phyloP scores from a whole-genome alignment of 2,329 filamentous ascomycete species.

The Fonsecaea nubica region DNA sequence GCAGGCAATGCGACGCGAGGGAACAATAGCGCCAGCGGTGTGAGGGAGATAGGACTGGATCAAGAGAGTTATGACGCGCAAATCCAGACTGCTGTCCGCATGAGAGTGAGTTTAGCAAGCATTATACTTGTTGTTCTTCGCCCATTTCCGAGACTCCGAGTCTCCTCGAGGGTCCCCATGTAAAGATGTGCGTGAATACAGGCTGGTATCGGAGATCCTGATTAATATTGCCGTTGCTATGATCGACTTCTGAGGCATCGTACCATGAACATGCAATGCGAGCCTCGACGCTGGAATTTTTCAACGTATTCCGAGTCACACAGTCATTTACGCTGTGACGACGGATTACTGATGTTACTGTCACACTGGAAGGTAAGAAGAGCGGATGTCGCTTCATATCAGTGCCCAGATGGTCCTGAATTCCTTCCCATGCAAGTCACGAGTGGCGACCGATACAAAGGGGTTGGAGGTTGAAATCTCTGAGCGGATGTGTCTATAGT shows the following conservation, averaged over 20 bases:
- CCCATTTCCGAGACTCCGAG: background rate
- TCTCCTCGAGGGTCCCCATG: background rate
- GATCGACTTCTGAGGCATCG: background rate
- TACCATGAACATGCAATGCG: background rate
- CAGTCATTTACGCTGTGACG: background rate
- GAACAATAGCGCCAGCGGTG: background rate
- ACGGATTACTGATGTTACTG: background rate
- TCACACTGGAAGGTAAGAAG: background rate
- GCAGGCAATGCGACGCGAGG: background rate
- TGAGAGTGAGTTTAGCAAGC: background rate
- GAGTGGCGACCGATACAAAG: background rate
- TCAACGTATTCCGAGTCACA: background rate
- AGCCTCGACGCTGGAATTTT: background rate
- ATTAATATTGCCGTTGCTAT: background rate
- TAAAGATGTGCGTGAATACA: background rate
- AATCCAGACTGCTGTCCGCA: background rate
- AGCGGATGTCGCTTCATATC: background rate
- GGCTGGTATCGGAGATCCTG: background rate
- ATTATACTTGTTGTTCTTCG: slow-evolving; percentile 3
- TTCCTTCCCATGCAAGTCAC: background rate
- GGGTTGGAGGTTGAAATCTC: background rate
- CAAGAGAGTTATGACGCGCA: background rate
- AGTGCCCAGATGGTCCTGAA: background rate
- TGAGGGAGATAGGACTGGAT: background rate
- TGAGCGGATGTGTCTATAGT: background rate